These are phyloP conservation scores for Lepidium campestre DNA, from an alignment of 441 rosid species.

Conservation along the genomic window DNA sequence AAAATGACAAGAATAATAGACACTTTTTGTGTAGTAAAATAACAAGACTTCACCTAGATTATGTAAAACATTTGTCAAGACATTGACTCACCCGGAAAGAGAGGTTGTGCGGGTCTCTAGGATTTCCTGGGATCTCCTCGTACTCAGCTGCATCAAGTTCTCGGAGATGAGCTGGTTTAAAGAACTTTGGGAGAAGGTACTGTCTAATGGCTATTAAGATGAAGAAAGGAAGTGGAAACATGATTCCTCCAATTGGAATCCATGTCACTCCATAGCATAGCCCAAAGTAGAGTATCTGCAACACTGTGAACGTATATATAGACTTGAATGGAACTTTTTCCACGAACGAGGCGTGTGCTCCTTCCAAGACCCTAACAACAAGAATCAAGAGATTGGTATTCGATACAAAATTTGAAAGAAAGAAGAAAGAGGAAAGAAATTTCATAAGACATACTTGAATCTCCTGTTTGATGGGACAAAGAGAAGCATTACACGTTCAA, in stretches of 20 bases:
- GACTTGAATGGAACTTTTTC: conserved; percentile 60
- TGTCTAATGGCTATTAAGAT: conserved; percentile 55
- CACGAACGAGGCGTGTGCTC: conserved; percentile 68
- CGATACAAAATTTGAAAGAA: not conserved
- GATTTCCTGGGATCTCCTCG: conserved; percentile 55
- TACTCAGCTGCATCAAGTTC: conserved; percentile 76
- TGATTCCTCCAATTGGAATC: conserved; percentile 70
- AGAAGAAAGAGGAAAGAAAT: not conserved
- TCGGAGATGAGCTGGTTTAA: conserved; percentile 44
- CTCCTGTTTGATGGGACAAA: conserved; percentile 55
- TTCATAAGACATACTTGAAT: conserved; percentile 41
- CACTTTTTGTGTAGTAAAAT: too few species aligned
- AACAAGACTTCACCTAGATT: too few species aligned
- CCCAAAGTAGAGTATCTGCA: conserved; percentile 60
- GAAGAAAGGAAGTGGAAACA: conserved; percentile 76
- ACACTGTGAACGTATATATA: conserved; percentile 47
- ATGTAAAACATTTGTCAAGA: too few species aligned
- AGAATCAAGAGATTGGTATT: too few species aligned
- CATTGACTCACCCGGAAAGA: not conserved
- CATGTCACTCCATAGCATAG: conserved; percentile 74
- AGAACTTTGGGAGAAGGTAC: conserved; percentile 58
- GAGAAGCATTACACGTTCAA: conserved; percentile 67
- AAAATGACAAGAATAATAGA: not conserved
- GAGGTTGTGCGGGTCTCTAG: conserved; percentile 21
- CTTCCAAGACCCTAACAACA: conserved; percentile 57